These are phyloP conservation scores for Didymella pomorum DNA, from an alignment of 2,329 filamentous ascomycete species.

Conservation along the genomic window DNA sequence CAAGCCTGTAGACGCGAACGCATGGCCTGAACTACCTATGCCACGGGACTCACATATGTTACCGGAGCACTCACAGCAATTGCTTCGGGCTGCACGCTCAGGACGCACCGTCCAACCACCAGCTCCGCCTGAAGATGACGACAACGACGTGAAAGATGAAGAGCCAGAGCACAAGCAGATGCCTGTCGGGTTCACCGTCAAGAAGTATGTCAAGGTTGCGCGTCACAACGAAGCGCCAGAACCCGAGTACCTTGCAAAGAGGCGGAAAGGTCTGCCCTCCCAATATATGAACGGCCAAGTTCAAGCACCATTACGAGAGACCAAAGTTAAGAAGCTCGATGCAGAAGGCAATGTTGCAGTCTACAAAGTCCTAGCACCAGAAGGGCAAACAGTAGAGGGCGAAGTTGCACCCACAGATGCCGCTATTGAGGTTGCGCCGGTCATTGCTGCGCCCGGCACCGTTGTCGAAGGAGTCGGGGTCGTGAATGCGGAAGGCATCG, in stretches of 20 bases:
- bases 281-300: conserved; percentile 39
- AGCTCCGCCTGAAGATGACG: conserved; percentile 71
- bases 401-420: conserved; percentile 73
- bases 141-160: conserved; percentile 59
- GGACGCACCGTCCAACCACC: conserved; percentile 78
- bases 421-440: conserved; percentile 54
- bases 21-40: conserved; percentile 85
- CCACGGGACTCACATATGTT: conserved; percentile 84
- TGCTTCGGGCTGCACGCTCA: conserved; percentile 81
- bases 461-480: conserved; percentile 66
- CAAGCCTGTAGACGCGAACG: conserved; percentile 66
- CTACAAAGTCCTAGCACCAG: conserved; percentile 81
- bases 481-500: conserved; percentile 67
- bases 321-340: conserved; percentile 80
- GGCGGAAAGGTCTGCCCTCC: conserved; percentile 66
- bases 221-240: conserved; percentile 66
- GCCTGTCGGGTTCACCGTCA: conserved; percentile 62
- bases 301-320: conserved; percentile 69
- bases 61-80: conserved; percentile 79
- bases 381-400: conserved; percentile 81
- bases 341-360: conserved; percentile 80
- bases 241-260: conserved; percentile 68
- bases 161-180: conserved; percentile 54
- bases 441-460: conserved; percentile 64
- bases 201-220: conserved; percentile 66